Percentiles rank a stretch among this genome's conserved stretches.
Evolutionary conservation across 768 basidiomycete species (phyloP).

Genomic region (Boletus barrowsii): DNA sequence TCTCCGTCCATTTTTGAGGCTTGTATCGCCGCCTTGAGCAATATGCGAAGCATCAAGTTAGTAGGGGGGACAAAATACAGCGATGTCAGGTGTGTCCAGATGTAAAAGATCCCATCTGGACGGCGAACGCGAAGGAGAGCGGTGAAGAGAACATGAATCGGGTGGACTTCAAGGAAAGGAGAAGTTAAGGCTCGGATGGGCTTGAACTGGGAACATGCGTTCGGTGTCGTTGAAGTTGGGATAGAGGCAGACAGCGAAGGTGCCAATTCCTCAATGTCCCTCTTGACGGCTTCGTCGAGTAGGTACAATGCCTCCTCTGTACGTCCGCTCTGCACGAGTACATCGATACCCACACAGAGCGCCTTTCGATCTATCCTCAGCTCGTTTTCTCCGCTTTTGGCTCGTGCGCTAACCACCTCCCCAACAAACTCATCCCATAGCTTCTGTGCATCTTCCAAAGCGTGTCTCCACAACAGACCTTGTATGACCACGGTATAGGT

Average conservation of each 20-base stretch:
- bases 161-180: constrained; percentile 22
- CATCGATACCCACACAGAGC: constrained; percentile 49
- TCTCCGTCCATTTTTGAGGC: constrained; percentile 51
- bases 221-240: background rate
- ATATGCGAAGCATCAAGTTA: constrained; percentile 50
- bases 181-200: background rate
- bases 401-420: constrained; percentile 7
- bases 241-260: background rate
- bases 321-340: constrained; percentile 42
- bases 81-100: constrained; percentile 63
- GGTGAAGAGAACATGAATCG: constrained; percentile 45
- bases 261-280: constrained; percentile 12
- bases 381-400: background rate
- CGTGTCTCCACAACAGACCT: constrained; percentile 46
- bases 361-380: constrained; percentile 43
- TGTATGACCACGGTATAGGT: constrained; percentile 56
- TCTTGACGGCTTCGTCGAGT: constrained; percentile 41
- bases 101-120: constrained; percentile 58
- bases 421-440: constrained; percentile 42
- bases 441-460: constrained; percentile 37
- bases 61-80: constrained; percentile 61
- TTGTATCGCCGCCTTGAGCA: constrained; percentile 61
- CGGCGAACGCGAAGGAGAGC: constrained; percentile 49
- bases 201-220: background rate
- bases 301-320: constrained; percentile 48